Conservation (phyloP, 2,329 filamentous ascomycete genomes). For the Drechmeria coniospora region DNA sequence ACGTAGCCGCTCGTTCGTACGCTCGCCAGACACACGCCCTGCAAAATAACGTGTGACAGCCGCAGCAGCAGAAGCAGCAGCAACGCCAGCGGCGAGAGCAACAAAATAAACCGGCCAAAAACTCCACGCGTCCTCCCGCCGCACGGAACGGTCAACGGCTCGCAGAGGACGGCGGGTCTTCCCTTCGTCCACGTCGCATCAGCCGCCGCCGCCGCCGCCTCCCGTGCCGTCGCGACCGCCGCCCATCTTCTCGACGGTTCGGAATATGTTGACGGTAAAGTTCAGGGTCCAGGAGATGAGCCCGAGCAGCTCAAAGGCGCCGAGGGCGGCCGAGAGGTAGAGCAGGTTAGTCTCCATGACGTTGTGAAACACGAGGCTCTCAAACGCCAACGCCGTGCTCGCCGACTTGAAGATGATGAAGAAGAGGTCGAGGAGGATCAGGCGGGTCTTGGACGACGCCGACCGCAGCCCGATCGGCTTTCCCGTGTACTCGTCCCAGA, state of each 20-base stretch:
- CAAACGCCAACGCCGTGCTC: conserved; percentile 80
- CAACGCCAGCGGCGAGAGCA: no score
- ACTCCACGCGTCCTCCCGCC: no score
- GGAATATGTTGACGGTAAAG: conserved; percentile 72
- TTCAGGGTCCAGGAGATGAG: conserved; percentile 82
- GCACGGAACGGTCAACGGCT: no score
- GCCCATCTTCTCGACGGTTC: conserved; percentile 46
- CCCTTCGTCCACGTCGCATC: no score
- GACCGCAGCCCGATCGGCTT: conserved; percentile 81
- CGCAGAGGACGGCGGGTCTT: no score
- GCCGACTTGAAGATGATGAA: conserved; percentile 97
- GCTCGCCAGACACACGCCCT: no score
- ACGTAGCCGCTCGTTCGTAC: no score
- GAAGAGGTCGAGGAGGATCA: conserved; percentile 82
- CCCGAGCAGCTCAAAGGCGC: conserved; percentile 64
- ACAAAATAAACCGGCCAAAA: no score
- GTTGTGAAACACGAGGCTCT: conserved; percentile 52
- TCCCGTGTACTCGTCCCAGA: conserved; percentile 89
- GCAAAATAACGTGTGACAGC: no score
- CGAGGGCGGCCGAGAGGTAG: conserved; percentile 51
- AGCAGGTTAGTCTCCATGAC: conserved; percentile 22
- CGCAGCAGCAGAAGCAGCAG: no score
- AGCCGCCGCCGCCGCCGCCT: no score
- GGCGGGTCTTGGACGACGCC: conserved; percentile 69
- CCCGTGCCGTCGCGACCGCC: no score